Evolutionary conservation across 2,329 filamentous ascomycete genomes (phyloP), one percentile per base, ranked within the genome.

Genomic region (Fusarium coicis): DNA sequence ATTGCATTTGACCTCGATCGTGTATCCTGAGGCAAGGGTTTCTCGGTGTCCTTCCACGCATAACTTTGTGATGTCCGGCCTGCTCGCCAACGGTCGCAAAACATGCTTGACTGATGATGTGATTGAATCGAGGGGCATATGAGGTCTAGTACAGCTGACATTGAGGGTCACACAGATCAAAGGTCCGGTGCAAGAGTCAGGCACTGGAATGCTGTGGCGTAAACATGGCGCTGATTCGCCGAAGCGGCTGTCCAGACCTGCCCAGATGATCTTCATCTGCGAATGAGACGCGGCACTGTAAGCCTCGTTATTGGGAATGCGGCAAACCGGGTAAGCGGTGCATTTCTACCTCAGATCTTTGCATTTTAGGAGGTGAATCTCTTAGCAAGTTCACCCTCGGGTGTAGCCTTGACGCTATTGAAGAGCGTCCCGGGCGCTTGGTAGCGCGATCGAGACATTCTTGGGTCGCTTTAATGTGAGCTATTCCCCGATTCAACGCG

Each of bases 341-440:
- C 12, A 26, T 56, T 43, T 32, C 7, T 30, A 0, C 12, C 1
- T 56, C n/a, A 21, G 0, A 53, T 28, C 12, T 21, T 4, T 37
- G 18, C 0, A 12, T 3, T 5, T 2, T 0, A 2, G 26, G 6
- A 37, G n/a, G n/a, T 26, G 5, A 21, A 5, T 8, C 9, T 16
- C 10, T 9, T 11, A 1, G 14, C 2, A 52, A 23, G 18, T 1
- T 4, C 16, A 19, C 26, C 3, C 9, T 21, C 12, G 7, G 9
- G 10, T 4, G n/a, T 6, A 7, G 18, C 14, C n/a, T 46, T 46
- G 6, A 56, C 30, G 18, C 28, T 12, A 46, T 15, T 2, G 18
- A 21, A 0, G 16, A 32, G 4, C 16, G 11, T 26, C 18, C 53
- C 39, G 6, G n/a, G n/a, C 18, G n/a, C 10, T 21, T 30, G 28